These are phyloP conservation scores for Phlyctochytrium bullatum DNA, from an alignment of 192 early-diverging fungal genomes.

Conservation along the genomic window DNA sequence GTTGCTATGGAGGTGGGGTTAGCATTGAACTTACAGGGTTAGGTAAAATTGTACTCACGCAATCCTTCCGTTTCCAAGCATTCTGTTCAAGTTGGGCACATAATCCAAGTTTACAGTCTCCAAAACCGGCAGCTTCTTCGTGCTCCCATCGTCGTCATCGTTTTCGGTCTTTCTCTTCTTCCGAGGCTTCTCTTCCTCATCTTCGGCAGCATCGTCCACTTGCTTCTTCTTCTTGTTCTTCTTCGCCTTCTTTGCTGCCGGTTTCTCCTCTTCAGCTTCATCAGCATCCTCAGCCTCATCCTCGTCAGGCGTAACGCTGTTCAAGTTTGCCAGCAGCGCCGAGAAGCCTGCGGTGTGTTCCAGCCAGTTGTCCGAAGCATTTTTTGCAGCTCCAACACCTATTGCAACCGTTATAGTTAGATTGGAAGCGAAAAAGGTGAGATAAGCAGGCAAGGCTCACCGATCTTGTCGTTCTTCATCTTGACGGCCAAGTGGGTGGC, in stretches of 20 bases:
- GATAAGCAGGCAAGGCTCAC: slow-evolving; percentile 28
- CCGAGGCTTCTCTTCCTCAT: slow-evolving; percentile 23
- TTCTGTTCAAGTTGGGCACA: no score
- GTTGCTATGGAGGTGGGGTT: background rate
- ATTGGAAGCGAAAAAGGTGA: background rate
- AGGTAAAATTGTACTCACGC: background rate
- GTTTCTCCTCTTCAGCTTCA: slow-evolving; percentile 12
- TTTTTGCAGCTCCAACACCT: slow-evolving; percentile 79
- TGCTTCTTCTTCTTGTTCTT: background rate
- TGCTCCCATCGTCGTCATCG: slow-evolving; percentile 28
- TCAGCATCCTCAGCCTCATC: slow-evolving; percentile 8
- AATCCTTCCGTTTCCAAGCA: background rate
- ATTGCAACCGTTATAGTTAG: background rate
- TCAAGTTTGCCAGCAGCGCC: slow-evolving; percentile 75
- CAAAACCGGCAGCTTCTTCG: background rate
- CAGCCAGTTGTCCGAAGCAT: slow-evolving; percentile 90
- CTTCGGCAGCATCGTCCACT: slow-evolving; percentile 24
- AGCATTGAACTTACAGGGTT: background rate
- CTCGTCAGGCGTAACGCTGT: slow-evolving; percentile 50
- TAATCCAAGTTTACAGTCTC: background rate
- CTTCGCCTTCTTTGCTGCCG: slow-evolving; percentile 14
- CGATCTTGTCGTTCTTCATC: slow-evolving; percentile 83
- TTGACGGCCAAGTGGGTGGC: slow-evolving; percentile 83
- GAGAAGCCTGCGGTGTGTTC: slow-evolving; percentile 87
- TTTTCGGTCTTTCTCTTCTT: slow-evolving; percentile 12